phyloP scores from a whole-genome alignment of 768 basidiomycete genomes.

The Naganishia vaughanmartiniae region DNA sequence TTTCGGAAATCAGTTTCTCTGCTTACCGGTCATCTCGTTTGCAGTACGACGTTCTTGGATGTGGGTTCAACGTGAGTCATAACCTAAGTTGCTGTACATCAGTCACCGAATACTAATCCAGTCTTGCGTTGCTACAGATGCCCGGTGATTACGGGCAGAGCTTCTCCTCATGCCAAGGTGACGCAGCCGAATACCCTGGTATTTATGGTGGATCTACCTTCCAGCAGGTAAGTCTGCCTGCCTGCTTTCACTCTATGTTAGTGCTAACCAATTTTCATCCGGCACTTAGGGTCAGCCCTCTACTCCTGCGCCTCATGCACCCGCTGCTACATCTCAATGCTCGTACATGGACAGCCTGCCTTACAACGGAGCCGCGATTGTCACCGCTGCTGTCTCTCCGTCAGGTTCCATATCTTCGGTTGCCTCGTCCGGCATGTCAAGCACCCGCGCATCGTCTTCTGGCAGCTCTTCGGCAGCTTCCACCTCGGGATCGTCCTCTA shows the following conservation, averaged over 20 bases:
- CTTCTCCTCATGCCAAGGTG: conserved; percentile 43
- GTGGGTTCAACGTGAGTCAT: conserved; percentile 30
- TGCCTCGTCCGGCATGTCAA: conserved; percentile 2
- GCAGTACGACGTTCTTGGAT: conserved; percentile 53
- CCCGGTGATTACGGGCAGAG: conserved; percentile 34
- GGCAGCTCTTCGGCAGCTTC: conserved; percentile 6
- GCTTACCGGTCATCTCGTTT: too few species aligned
- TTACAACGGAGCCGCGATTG: conserved; percentile 43
- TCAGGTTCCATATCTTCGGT: background rate
- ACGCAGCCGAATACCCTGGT: conserved; percentile 45
- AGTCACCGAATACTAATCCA: background rate
- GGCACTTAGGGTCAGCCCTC: conserved; percentile 45
- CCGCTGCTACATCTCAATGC: conserved; percentile 65
- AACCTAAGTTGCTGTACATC: background rate
- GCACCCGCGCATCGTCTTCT: background rate
- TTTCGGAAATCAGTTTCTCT: too few species aligned
- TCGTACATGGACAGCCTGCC: conserved; percentile 41
- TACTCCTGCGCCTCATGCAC: conserved; percentile 55
- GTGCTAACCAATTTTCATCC: too few species aligned
- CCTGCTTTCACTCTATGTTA: background rate
- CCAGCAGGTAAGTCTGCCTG: conserved; percentile 43
- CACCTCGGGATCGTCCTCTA: conserved; percentile 1
- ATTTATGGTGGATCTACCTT: conserved; percentile 55
- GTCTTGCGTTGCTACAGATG: background rate
- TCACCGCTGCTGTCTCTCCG: conserved; percentile 32